Evolutionary conservation across 2,329 filamentous ascomycete species (phyloP), one percentile per base, ranked within the genome.

Genomic region (Colletotrichum gigasporum): DNA sequence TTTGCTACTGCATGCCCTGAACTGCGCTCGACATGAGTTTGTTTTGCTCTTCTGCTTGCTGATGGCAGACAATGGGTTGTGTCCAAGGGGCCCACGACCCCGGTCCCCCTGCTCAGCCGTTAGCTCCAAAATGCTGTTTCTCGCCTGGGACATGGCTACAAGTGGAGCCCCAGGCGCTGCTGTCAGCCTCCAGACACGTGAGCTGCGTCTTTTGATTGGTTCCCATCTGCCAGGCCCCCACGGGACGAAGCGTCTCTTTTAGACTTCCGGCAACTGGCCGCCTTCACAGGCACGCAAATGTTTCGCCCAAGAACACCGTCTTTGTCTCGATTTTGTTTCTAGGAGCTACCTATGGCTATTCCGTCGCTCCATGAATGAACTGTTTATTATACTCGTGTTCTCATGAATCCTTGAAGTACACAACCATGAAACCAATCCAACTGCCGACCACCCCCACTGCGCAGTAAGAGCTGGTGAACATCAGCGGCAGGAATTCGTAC

Each of bases 381-480:
- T n/a, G 18, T 32, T 12, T 30, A 3, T 30, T n/a, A 8, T 32
- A 6, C 11, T 18, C 11, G 2, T 34, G 69, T 69, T 74, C 22
- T 73, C 60, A 87, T 32, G 84, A 85, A n/a, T n/a, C n/a, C 6
- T 84, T 83, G 72, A 97, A 94, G 79, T 95, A 98, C 52, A 98
- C 94, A 30, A 97, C 92, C 81, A 94, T 88, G 75, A 97, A 97
- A 9, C 96, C 94, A 39, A 97, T 72, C 95, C 95, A 98, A 79
- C 96, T 98, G 3, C 93, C 94, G 16, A 97, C 89, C 1, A 98
- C 94, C n/a, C 96, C 96, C 62, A 98, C 83, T 4, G 96, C 96
- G 32, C 91, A 93, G 77, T 98, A 99, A 11, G 92, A 91, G 81
- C 95, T 98, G 70, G 90, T 97, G 74, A 98, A 96, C 95, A 99